Evolutionary conservation across 805 yeast species (phyloP), one percentile per base, ranked within the genome.

Genomic region (Candida xiaguanensis): DNA sequence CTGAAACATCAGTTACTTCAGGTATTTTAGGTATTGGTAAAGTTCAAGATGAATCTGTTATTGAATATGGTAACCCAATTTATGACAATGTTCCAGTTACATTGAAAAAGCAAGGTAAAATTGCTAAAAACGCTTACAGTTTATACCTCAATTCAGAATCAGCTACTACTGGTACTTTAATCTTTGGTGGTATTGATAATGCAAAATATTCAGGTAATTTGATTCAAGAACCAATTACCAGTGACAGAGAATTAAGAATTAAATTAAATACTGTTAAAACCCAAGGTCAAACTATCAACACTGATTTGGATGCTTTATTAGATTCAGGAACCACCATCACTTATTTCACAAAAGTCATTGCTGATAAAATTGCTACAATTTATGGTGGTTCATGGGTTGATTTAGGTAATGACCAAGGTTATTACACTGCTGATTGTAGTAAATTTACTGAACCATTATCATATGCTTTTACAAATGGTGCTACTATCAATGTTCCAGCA

Each of bases 21-120:
- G 91, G 95, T 41, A 90, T 86, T 19, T 59, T 85, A 30, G 89
- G 90, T 22, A 77, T 85, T 44, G 91, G 91, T 11, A 66, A 82
- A 35, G 61, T 75, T 4, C 83, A 78, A 9, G 67, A 84, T 39
- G 95, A 89, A 58, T 12, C 16, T 13, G 82, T 90, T 1, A 20
- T 9, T 9, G 24, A 20, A 20, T 9, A 20, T 7, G 24, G 24
- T 20, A 20, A 20, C 24, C 24, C 24, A 20, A 24, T 16, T 6
- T 61, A 63, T 45, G 45, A 48, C 40, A 67, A 65, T 42, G 44
- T 65, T 18, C 73, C 73, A 4, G 44, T 45, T 24, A 50, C 52
- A 15, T 53, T 67, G 52, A 57, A 58, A 42, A 40, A 48, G 2
- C 51, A 53, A 32, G 72, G 72, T 8, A 41, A 47, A 39, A 65